A percentile compares a stretch with the other conserved stretches of the same genome.
These are phyloP conservation scores for Suillus subluteus DNA, from an alignment of 768 basidiomycete genomes.

Conservation along the genomic window DNA sequence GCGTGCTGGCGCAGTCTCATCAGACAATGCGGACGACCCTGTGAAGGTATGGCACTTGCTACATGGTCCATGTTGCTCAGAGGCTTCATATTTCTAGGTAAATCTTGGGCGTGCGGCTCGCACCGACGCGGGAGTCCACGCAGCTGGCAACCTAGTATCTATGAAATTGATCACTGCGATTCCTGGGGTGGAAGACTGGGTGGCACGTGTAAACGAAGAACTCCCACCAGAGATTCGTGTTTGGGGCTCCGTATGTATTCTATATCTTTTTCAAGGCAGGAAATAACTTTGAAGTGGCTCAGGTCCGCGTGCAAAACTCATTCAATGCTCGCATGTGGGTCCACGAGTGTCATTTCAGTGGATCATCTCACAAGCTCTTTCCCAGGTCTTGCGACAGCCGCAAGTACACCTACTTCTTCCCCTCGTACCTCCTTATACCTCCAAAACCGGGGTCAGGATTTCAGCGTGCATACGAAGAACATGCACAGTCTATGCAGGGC, in stretches of 20 bases:
- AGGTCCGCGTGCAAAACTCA: slow-evolving; percentile 77
- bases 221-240: slow-evolving; percentile 91
- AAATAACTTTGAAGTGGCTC: slow-evolving; percentile 8
- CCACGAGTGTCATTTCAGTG: neutral
- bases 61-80: neutral
- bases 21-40: slow-evolving; percentile 91
- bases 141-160: slow-evolving; percentile 91
- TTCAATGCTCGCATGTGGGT: slow-evolving; percentile 78
- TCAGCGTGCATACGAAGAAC: slow-evolving; percentile 44
- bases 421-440: slow-evolving; percentile 89
- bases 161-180: slow-evolving; percentile 85
- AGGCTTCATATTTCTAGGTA: slow-evolving; percentile 52
- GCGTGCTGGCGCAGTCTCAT: slow-evolving; percentile 89
- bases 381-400: slow-evolving; percentile 88
- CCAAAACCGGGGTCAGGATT: slow-evolving; percentile 79
- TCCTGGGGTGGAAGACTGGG: slow-evolving; percentile 72
- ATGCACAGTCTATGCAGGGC: slow-evolving; percentile 30
- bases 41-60: slow-evolving; percentile 60
- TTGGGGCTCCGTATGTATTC: slow-evolving; percentile 74
- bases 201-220: slow-evolving; percentile 77
- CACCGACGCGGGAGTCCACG: slow-evolving; percentile 97
- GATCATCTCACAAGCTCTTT: neutral
- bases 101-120: slow-evolving; percentile 86
- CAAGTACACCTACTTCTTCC: slow-evolving; percentile 97
- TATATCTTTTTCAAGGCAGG: neutral